Evolutionary conservation across 352 stramenopile species (phyloP).

Genomic region (Pythium monospermum): DNA sequence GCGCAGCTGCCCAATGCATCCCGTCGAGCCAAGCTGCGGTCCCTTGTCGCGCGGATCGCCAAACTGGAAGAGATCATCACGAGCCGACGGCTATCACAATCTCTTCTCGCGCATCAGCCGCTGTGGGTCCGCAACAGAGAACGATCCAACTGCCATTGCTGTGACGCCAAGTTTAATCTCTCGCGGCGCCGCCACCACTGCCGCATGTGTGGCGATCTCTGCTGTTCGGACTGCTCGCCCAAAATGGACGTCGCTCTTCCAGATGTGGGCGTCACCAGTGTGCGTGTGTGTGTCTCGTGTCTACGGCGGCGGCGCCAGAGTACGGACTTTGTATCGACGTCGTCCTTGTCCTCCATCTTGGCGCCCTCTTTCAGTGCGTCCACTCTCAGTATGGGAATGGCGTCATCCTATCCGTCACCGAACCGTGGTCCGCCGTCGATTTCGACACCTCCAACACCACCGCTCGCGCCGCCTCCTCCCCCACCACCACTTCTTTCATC

Average conservation of each 20-base stretch:
- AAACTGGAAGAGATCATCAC: slow-evolving; percentile 70
- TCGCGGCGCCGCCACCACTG: slow-evolving; percentile 70
- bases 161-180: slow-evolving; percentile 61
- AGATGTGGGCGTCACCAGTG: slow-evolving; percentile 49
- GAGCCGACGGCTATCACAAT: slow-evolving; percentile 62
- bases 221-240: slow-evolving; percentile 70
- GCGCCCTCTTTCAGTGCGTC: slow-evolving; percentile 1
- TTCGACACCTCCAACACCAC: slow-evolving; percentile 5
- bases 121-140: slow-evolving; percentile 69
- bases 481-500: slow-evolving; percentile 7
- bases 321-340: slow-evolving; percentile 24
- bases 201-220: slow-evolving; percentile 70
- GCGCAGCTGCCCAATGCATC: slow-evolving; percentile 47
- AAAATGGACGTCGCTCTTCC: slow-evolving; percentile 77
- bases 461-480: not conserved
- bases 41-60: slow-evolving; percentile 44
- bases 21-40: slow-evolving; percentile 52
- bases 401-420: slow-evolving; percentile 4
- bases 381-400: slow-evolving; percentile 1
- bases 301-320: slow-evolving; percentile 52
- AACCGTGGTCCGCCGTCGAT: slow-evolving; percentile 1
- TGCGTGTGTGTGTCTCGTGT: slow-evolving; percentile 63
- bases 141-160: slow-evolving; percentile 51
- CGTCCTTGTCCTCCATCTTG: slow-evolving; percentile 13
- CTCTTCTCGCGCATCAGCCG: slow-evolving; percentile 53